Evolutionary conservation across 2,329 filamentous ascomycete genomes (phyloP).

Genomic region (Trichoderma guizhouense): DNA sequence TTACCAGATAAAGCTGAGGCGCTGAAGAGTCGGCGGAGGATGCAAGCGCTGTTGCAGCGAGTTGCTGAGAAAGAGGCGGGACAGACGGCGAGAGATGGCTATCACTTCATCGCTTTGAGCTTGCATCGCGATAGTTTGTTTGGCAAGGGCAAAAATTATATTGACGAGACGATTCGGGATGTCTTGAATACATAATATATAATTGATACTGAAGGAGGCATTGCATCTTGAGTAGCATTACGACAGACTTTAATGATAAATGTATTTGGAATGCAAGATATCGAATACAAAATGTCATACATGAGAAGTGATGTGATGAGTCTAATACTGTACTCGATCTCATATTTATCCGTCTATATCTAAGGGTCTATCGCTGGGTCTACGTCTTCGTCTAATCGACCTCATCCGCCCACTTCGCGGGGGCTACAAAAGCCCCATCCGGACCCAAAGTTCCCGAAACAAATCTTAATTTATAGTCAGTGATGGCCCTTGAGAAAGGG

Average conservation of each 20-base stretch:
- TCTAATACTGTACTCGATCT: background rate
- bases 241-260: background rate
- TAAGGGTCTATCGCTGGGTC: background rate
- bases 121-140: background rate
- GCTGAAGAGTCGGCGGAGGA: background rate
- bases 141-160: background rate
- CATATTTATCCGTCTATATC: background rate
- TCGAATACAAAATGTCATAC: background rate
- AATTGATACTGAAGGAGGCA: background rate
- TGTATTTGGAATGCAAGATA: background rate
- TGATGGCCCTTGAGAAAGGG: background rate
- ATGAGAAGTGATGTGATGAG: background rate
- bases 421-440: conserved; percentile 37
- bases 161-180: background rate
- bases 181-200: background rate
- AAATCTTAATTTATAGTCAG: conserved; percentile 34
- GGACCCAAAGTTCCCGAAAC: conserved; percentile 39
- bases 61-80: background rate
- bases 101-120: background rate
- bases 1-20: background rate
- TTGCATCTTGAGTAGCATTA: background rate
- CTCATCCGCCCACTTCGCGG: conserved; percentile 34
- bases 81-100: background rate
- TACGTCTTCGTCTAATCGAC: conserved; percentile 28
- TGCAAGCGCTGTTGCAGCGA: background rate